Evolutionary conservation across 1,139 yeast genomes (phyloP).

Genomic region (Hansenula sp.): DNA sequence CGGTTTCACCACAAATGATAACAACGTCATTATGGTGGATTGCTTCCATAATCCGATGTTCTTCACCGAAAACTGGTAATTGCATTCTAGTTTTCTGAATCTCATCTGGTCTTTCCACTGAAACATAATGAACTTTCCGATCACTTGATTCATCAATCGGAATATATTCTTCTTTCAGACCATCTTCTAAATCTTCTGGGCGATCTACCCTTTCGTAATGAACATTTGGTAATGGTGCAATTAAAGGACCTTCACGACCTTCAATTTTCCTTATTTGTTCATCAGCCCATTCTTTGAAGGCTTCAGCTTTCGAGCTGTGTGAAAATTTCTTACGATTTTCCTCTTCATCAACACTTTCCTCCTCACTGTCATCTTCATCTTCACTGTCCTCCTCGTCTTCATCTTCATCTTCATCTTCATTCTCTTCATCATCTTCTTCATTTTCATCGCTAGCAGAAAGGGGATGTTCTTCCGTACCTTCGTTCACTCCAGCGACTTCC

Average conservation of each 20-base stretch:
- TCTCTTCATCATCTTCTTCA: slow-evolving; percentile 22
- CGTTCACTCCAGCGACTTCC: slow-evolving; percentile 22
- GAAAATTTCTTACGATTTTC: slow-evolving; percentile 18
- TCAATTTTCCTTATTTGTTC: slow-evolving; percentile 47
- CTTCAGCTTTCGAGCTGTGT: slow-evolving; percentile 35
- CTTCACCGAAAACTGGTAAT: slow-evolving; percentile 89
- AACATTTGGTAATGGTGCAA: slow-evolving; percentile 47
- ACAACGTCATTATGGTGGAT: slow-evolving; percentile 88
- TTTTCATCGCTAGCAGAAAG: too few species aligned
- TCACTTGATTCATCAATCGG: slow-evolving; percentile 50
- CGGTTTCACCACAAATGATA: slow-evolving; percentile 90
- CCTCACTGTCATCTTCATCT: slow-evolving; percentile 15
- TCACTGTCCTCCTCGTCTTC: slow-evolving; percentile 22
- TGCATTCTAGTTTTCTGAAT: slow-evolving; percentile 65
- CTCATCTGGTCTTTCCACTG: slow-evolving; percentile 58
- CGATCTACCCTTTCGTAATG: slow-evolving; percentile 45
- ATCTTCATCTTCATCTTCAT: slow-evolving; percentile 23
- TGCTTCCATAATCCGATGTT: slow-evolving; percentile 94
- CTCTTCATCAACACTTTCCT: slow-evolving; percentile 14
- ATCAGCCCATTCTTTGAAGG: slow-evolving; percentile 54
- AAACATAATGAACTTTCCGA: slow-evolving; percentile 66
- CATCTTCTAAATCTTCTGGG: slow-evolving; percentile 64
- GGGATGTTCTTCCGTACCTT: slow-evolving; percentile 17
- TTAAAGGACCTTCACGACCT: slow-evolving; percentile 46
- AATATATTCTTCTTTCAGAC: slow-evolving; percentile 52